Evolutionary conservation across 176 grass and related monocot genomes (phyloP), one percentile per base, ranked within the genome.

Genomic region (Dactylis glomerata): DNA sequence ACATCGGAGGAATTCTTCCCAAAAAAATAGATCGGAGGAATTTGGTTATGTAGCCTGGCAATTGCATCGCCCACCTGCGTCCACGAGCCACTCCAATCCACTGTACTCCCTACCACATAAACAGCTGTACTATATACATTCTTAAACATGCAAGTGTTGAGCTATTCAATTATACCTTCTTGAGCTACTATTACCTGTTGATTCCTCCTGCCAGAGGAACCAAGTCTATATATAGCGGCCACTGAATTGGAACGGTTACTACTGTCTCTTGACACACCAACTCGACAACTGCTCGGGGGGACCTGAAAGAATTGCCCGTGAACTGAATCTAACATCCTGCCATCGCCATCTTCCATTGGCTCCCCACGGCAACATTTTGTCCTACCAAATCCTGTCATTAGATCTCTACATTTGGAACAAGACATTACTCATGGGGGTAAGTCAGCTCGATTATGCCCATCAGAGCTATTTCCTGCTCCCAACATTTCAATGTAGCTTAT

Each of bases 381-480:
- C 2, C 37, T 32, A 6, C 33, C 6, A 36, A 59, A 24, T 49
- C 47, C 57, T 68, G 20, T 27, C 76, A 72, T 45, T 33, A 10
- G 9, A 87, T 19, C 46, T 24, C 32, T 4, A 33, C 76, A 54
- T 57, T 56, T 67, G 76, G 87, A 67, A 75, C 15, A 22, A 57
- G 55, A 76, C 11, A 79, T 64, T 13, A 81, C 5, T 45, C 38
- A 84, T 94, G 92, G 92, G 92, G 62, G 92, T 94, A 52, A 57
- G 74, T 15, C 63, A 50, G 38, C 2, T 72, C 31, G 28, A 63
- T 31, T 32, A 65, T 26, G 55, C 58, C n/a, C 58, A 62, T n/a
- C 54, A 17, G 34, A 69, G 36, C 40, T 50, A 20, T 17, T 78
- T 24, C 31, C 11, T 75, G 9, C 6, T 52, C 46, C 31, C 1